Evolutionary conservation across 2,329 filamentous ascomycete species (phyloP).

Genomic region (Cladobotryum mycophilum): DNA sequence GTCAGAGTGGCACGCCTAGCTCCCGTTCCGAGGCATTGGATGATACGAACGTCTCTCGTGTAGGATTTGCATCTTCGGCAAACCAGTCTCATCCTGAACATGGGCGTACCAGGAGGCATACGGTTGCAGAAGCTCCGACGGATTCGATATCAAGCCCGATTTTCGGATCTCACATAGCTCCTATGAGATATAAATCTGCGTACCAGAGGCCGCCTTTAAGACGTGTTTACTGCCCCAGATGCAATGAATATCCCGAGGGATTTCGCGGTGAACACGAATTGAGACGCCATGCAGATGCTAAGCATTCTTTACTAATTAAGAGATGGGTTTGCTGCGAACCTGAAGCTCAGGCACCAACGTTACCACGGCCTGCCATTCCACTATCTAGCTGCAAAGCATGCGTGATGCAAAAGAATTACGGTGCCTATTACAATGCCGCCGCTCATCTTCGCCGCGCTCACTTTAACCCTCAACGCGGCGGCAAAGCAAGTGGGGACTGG

Average conservation of each 20-base stretch:
- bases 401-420: conserved; percentile 50
- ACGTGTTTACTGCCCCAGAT: conserved; percentile 71
- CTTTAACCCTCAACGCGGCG: conserved; percentile 49
- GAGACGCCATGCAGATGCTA: conserved; percentile 58
- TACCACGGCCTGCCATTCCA: conserved; percentile 44
- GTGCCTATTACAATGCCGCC: conserved; percentile 54
- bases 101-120: conserved; percentile 33
- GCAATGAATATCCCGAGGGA: conserved; percentile 75
- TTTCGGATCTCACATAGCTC: conserved; percentile 37
- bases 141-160: conserved; percentile 33
- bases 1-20: conserved; percentile 3
- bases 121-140: conserved; percentile 40
- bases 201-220: conserved; percentile 55
- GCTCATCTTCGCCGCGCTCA: conserved; percentile 53
- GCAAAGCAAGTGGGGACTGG: conserved; percentile 54
- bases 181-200: conserved; percentile 29
- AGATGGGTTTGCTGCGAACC: conserved; percentile 52
- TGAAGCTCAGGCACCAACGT: conserved; percentile 27
- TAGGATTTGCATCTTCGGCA: not conserved
- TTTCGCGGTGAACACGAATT: conserved; percentile 89
- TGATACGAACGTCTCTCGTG: conserved; percentile 9
- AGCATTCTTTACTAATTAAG: conserved; percentile 49
- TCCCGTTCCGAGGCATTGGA: conserved; percentile 10
- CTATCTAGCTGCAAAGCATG: conserved; percentile 52
- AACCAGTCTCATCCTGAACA: conserved; percentile 10